Evolutionary conservation across 257 asterid genomes (phyloP).

Genomic region (Voacanga thouarsii): DNA sequence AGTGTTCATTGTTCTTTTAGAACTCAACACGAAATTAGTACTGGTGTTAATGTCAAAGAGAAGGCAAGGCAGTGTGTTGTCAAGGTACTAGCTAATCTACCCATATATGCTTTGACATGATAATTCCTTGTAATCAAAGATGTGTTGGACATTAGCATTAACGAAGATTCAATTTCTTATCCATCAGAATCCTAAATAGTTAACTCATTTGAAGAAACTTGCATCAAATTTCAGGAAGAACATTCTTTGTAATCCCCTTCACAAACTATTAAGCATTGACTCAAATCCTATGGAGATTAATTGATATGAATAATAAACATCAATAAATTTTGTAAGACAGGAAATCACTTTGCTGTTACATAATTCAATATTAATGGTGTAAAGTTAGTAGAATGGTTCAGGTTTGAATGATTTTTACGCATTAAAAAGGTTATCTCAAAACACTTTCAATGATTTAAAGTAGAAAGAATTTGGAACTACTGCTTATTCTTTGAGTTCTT

Average conservation of each 20-base stretch:
- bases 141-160: slow-evolving; percentile 51
- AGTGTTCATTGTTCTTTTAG: slow-evolving; percentile 37
- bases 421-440: background rate
- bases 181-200: slow-evolving; percentile 67
- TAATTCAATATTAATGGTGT: too few relatives aligned
- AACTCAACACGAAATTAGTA: slow-evolving; percentile 50
- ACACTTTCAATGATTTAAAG: background rate
- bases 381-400: too few relatives aligned
- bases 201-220: slow-evolving; percentile 59
- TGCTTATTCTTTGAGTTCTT: background rate
- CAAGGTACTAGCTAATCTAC: slow-evolving; percentile 42
- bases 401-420: background rate
- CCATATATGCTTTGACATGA: slow-evolving; percentile 55
- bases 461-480: too few relatives aligned
- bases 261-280: too few relatives aligned
- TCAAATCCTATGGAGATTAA: too few relatives aligned
- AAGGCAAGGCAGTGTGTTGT: slow-evolving; percentile 63
- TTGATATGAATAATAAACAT: too few relatives aligned
- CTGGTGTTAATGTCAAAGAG: slow-evolving; percentile 62
- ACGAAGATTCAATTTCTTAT: slow-evolving; percentile 59
- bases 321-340: too few relatives aligned
- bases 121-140: slow-evolving; percentile 38
- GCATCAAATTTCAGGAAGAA: too few relatives aligned
- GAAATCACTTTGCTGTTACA: too few relatives aligned
- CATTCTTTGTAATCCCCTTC: too few relatives aligned